Percentiles rank a stretch among this genome's conserved stretches.
Conservation (phyloP, 179 eudicot genomes). For the Spergularia azorica region DNA sequence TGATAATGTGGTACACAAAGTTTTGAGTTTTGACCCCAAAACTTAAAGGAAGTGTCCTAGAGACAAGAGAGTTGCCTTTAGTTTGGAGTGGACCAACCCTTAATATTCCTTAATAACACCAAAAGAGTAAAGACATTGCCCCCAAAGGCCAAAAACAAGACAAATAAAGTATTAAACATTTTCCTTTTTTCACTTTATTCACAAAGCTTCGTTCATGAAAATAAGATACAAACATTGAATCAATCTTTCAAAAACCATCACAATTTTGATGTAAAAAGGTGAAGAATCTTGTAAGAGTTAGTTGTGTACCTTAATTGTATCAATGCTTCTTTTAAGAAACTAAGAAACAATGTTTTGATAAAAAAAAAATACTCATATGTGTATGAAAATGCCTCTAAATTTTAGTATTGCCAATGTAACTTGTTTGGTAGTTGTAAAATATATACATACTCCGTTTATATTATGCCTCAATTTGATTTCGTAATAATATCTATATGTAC, state of each 20-base stretch:
- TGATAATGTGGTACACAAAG: background rate
- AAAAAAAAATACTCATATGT: too few relatives aligned
- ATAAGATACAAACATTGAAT: background rate
- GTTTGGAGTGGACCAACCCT: slow-evolving; percentile 22
- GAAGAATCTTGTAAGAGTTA: slow-evolving; percentile 19
- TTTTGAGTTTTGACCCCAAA: slow-evolving; percentile 17
- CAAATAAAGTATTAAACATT: slow-evolving; percentile 24
- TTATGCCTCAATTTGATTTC: too few relatives aligned
- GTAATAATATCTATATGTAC: too few relatives aligned
- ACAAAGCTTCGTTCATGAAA: slow-evolving; percentile 10
- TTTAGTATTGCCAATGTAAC: too few relatives aligned
- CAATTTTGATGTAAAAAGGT: slow-evolving; percentile 6
- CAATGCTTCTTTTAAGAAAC: background rate
- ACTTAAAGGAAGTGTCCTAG: slow-evolving; percentile 4
- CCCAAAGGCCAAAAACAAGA: slow-evolving; percentile 12
- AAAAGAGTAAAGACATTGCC: slow-evolving; percentile 24
- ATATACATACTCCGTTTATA: too few relatives aligned
- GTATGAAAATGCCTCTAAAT: background rate
- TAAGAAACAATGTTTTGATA: too few relatives aligned
- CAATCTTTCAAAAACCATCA: background rate
- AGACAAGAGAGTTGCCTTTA: slow-evolving; percentile 3
- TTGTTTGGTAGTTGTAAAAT: too few relatives aligned
- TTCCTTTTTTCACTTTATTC: slow-evolving; percentile 12
- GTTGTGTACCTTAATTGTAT: background rate
- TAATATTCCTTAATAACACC: slow-evolving; percentile 37